Conservation (phyloP, 192 early-diverging fungal genomes). For the Jimgerdemannia lactiflua region DNA sequence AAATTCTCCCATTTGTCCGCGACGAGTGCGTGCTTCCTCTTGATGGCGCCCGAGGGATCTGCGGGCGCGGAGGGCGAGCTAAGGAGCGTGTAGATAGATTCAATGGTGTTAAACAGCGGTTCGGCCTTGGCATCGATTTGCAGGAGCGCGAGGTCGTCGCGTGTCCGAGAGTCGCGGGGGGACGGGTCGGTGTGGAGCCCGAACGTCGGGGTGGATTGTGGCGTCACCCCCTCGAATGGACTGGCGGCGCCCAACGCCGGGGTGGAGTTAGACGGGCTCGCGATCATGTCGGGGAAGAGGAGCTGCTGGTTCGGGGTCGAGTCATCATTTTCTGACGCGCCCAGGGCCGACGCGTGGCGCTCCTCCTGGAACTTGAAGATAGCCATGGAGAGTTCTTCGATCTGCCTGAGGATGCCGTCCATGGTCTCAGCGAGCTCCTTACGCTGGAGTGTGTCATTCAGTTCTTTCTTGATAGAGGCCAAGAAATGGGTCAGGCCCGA, state of each 20-base stretch:
- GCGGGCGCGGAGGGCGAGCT: slow-evolving; percentile 16
- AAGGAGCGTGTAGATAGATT: slow-evolving; percentile 40
- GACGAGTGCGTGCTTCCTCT: slow-evolving; percentile 27
- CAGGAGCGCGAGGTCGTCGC: slow-evolving; percentile 30
- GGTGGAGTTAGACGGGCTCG: slow-evolving; percentile 26
- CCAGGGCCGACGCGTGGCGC: slow-evolving; percentile 16
- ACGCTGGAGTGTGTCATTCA: slow-evolving; percentile 34
- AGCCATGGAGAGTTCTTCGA: slow-evolving; percentile 35
- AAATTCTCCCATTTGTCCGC: slow-evolving; percentile 49
- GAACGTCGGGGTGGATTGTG: slow-evolving; percentile 17
- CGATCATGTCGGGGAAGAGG: slow-evolving; percentile 27
- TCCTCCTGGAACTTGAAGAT: slow-evolving; percentile 46
- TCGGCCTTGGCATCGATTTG: slow-evolving; percentile 51
- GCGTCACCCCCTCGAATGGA: slow-evolving; percentile 28
- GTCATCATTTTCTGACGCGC: slow-evolving; percentile 14
- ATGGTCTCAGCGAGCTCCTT: slow-evolving; percentile 28
- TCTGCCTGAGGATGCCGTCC: slow-evolving; percentile 38
- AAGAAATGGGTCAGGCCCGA: slow-evolving; percentile 51
- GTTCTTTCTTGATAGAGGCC: slow-evolving; percentile 47
- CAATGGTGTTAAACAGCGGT: slow-evolving; percentile 45
- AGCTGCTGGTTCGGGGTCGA: slow-evolving; percentile 23
- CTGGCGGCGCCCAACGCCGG: slow-evolving; percentile 33
- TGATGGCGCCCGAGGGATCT: slow-evolving; percentile 27
- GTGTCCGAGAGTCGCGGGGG: slow-evolving; percentile 18
- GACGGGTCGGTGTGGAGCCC: slow-evolving; percentile 21